Evolutionary conservation across 148 eudicot genomes (phyloP).

Genomic region (Drosera capensis): DNA sequence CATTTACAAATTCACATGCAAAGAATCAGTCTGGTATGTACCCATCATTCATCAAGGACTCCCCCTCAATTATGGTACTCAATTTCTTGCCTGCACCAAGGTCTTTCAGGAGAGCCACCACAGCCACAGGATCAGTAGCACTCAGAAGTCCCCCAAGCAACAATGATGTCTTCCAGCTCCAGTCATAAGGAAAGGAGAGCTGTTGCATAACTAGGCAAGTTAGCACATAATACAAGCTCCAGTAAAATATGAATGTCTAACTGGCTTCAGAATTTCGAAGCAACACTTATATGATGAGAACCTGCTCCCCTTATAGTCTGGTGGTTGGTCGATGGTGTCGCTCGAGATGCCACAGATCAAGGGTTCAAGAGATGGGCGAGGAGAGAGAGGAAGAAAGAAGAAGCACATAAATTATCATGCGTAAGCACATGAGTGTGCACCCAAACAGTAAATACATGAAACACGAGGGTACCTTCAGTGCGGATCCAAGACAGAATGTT

Average conservation of each 20-base stretch:
- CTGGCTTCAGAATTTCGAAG: too few relatives aligned
- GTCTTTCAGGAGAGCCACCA: conserved; percentile 86
- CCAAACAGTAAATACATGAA: neutral
- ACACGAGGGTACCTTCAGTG: conserved; percentile 47
- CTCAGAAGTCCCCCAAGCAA: conserved; percentile 95
- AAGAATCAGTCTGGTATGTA: conserved; percentile 16
- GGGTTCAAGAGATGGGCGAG: neutral
- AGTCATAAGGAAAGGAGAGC: conserved; percentile 75
- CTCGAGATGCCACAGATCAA: too few relatives aligned
- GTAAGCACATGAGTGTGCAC: neutral
- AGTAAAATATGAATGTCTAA: neutral
- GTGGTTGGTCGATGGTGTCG: too few relatives aligned
- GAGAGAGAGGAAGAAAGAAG: neutral
- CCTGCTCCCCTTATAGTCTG: too few relatives aligned
- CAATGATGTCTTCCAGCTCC: conserved; percentile 86
- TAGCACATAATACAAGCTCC: conserved; percentile 2
- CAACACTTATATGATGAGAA: too few relatives aligned
- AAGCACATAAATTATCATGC: too few relatives aligned
- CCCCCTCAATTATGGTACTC: conserved; percentile 92
- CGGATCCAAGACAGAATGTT: conserved; percentile 79
- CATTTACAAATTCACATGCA: neutral
- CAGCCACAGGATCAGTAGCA: conserved; percentile 99
- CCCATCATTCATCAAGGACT: conserved; percentile 99
- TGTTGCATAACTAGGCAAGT: conserved; percentile 12
- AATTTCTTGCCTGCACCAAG: conserved; percentile 98